These are phyloP conservation scores for Pleurotus cornucopiae DNA, from an alignment of 768 basidiomycete species.

Conservation along the genomic window DNA sequence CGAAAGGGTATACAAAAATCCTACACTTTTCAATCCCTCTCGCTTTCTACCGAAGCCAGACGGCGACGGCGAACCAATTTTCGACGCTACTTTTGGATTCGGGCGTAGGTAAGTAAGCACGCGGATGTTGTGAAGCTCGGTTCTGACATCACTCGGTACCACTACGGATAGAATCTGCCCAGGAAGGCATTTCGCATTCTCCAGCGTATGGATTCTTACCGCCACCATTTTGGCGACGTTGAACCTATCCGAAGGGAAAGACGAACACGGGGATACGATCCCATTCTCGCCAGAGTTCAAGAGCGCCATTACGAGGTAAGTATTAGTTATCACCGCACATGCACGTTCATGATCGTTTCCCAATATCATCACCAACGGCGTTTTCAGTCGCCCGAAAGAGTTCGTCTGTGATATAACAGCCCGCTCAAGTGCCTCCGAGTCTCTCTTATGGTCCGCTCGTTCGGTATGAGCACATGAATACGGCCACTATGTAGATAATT, in stretches of 20 bases:
- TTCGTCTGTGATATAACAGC: too few species aligned
- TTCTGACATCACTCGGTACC: neutral
- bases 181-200: slow-evolving; percentile 47
- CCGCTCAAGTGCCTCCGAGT: too few species aligned
- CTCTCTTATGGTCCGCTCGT: too few species aligned
- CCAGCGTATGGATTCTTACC: slow-evolving; percentile 40
- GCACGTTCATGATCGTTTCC: too few species aligned
- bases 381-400: too few species aligned
- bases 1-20: slow-evolving; percentile 27
- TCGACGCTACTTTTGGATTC: slow-evolving; percentile 45
- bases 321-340: too few species aligned
- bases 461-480: too few species aligned
- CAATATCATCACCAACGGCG: too few species aligned
- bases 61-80: slow-evolving; percentile 37
- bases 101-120: slow-evolving; percentile 39
- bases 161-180: slow-evolving; percentile 40
- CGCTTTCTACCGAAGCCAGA: slow-evolving; percentile 34
- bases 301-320: neutral
- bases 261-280: slow-evolving; percentile 36
- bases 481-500: too few species aligned
- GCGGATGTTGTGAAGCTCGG: slow-evolving; percentile 2
- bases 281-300: too few species aligned
- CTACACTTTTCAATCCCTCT: slow-evolving; percentile 43
- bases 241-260: slow-evolving; percentile 36
- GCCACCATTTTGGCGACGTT: slow-evolving; percentile 41